Evolutionary conservation across 2,329 filamentous ascomycete species (phyloP).

Genomic region (Pseudogymnoascus sp.): DNA sequence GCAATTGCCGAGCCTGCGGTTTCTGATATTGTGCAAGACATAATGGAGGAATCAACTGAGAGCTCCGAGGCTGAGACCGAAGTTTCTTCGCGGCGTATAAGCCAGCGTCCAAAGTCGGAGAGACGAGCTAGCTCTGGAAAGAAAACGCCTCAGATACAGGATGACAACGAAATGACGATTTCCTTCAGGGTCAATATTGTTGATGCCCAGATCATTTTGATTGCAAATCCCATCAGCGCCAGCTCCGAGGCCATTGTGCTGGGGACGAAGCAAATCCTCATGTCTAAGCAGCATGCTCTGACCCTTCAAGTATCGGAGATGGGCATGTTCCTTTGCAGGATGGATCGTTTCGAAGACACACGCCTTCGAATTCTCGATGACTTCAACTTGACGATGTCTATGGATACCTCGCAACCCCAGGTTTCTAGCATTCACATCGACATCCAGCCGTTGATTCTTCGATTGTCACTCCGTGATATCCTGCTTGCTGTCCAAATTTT

Average conservation of each 20-base stretch:
- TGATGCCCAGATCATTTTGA: conserved; percentile 91
- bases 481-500: conserved; percentile 89
- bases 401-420: conserved; percentile 62
- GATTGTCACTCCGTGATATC: conserved; percentile 89
- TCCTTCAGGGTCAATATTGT: conserved; percentile 91
- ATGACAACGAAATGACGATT: conserved; percentile 50
- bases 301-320: conserved; percentile 90
- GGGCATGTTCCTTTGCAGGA: conserved; percentile 96
- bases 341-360: conserved; percentile 93
- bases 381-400: conserved; percentile 83
- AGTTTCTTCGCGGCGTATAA: conserved; percentile 9
- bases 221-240: conserved; percentile 83
- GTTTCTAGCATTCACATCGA: conserved; percentile 77
- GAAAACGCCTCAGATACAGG: neutral
- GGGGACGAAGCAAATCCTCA: conserved; percentile 83
- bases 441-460: conserved; percentile 82
- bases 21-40: conserved; percentile 41
- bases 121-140: neutral
- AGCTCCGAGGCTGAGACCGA: conserved; percentile 54
- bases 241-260: conserved; percentile 95
- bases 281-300: conserved; percentile 88
- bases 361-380: conserved; percentile 90
- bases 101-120: neutral
- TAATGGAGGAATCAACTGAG: conserved; percentile 49
- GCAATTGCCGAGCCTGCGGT: conserved; percentile 52